Conservation (phyloP, 2,329 filamentous ascomycete genomes). For the Monilinia fructicola region DNA sequence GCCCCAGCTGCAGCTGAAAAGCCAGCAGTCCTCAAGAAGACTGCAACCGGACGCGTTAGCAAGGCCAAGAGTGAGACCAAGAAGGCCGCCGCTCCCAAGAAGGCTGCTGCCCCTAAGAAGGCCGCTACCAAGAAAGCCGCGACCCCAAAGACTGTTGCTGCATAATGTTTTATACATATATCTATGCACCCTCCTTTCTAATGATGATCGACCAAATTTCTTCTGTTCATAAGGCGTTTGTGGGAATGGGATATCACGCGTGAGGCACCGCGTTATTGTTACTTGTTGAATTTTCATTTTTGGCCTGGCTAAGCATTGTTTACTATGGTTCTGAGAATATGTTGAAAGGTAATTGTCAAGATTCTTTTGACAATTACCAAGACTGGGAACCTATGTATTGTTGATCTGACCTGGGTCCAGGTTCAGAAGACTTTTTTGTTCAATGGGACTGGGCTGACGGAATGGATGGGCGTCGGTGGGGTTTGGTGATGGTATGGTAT, state of each 20-base stretch:
- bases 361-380: conserved; percentile 22
- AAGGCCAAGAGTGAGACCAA: conserved; percentile 56
- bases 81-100: conserved; percentile 42
- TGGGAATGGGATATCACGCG: conserved; percentile 9
- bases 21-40: conserved; percentile 63
- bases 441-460: conserved; percentile 5
- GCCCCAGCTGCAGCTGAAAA: conserved; percentile 65
- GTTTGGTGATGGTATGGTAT: neutral
- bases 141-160: conserved; percentile 35
- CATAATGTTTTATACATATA: neutral
- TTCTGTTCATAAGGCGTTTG: conserved; percentile 13
- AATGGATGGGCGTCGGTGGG: conserved; percentile 2
- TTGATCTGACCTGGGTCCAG: neutral
- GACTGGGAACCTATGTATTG: conserved; percentile 13
- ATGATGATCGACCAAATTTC: neutral
- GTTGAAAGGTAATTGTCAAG: conserved; percentile 18
- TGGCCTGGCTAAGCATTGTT: conserved; percentile 24
- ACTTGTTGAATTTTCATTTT: conserved; percentile 32
- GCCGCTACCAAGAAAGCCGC: conserved; percentile 30
- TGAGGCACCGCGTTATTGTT: conserved; percentile 14
- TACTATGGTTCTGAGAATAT: conserved; percentile 28
- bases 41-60: conserved; percentile 70
- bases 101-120: conserved; percentile 41
- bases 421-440: conserved; percentile 3
- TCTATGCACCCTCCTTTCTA: neutral